A percentile compares a stretch with the other conserved stretches of the same genome.
These are phyloP conservation scores for Penicillium nordicum DNA, from an alignment of 2,329 filamentous ascomycete genomes.

Conservation along the genomic window DNA sequence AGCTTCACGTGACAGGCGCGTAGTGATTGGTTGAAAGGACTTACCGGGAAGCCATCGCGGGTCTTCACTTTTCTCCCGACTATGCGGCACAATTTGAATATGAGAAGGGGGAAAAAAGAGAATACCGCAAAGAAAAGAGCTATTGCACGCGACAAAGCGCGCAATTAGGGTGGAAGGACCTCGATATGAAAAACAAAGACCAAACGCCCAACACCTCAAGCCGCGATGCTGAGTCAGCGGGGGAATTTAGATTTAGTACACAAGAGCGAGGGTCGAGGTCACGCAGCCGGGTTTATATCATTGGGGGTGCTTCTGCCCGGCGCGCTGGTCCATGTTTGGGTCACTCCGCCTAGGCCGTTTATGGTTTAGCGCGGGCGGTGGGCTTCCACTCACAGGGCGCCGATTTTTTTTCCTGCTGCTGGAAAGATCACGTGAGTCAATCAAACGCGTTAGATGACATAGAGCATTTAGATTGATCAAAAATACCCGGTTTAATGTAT, in stretches of 20 bases:
- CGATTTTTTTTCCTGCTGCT: constrained; percentile 15
- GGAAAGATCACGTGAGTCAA: constrained; percentile 17
- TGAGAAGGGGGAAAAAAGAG: constrained; percentile 8
- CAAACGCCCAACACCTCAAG: constrained; percentile 19
- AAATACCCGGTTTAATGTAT: not conserved
- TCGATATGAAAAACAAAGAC: constrained; percentile 14
- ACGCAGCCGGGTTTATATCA: constrained; percentile 48
- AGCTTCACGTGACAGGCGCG: constrained; percentile 29
- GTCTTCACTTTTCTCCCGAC: constrained; percentile 27
- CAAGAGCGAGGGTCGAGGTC: constrained; percentile 38
- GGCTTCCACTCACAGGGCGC: constrained; percentile 29
- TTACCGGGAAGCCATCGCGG: constrained; percentile 45
- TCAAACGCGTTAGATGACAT: constrained; percentile 13
- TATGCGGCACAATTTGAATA: constrained; percentile 20
- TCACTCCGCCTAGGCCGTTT: constrained; percentile 29
- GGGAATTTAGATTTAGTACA: constrained; percentile 26
- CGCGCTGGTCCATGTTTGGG: constrained; percentile 43
- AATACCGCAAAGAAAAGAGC: constrained; percentile 10
- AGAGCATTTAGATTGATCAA: not conserved
- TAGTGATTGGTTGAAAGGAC: constrained; percentile 25
- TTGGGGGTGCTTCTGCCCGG: constrained; percentile 39
- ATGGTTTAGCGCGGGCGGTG: constrained; percentile 30
- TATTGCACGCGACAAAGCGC: constrained; percentile 13
- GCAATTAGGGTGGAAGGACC: constrained; percentile 10
- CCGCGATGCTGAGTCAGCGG: constrained; percentile 23